Conservation (phyloP, 768 basidiomycete genomes). For the Mycena vitilis region DNA sequence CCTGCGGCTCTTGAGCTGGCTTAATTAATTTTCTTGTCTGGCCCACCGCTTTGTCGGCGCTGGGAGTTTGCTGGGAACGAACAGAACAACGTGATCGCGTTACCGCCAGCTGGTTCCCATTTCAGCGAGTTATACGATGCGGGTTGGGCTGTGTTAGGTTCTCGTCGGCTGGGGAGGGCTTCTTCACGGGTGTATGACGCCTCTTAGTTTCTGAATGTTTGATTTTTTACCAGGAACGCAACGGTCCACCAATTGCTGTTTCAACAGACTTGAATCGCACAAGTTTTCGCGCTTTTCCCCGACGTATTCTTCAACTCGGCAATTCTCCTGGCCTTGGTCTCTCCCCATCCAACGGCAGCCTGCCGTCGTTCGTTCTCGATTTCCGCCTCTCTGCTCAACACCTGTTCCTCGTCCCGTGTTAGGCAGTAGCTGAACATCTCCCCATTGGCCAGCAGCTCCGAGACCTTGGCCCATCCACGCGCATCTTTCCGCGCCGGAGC, state of each 20-base stretch:
- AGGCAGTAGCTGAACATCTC: constrained; percentile 25
- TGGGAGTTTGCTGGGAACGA: too few relatives aligned
- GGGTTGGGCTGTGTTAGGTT: too few relatives aligned
- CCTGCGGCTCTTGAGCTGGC: too few relatives aligned
- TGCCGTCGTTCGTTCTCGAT: constrained; percentile 3
- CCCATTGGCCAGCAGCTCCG: constrained; percentile 9
- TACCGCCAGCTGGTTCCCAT: too few relatives aligned
- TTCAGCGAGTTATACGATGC: too few relatives aligned
- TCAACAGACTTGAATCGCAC: background rate
- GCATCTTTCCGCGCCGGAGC: constrained; percentile 18
- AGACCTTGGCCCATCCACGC: constrained; percentile 23
- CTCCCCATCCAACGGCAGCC: background rate
- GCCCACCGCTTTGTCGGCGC: too few relatives aligned
- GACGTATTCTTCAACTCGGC: constrained; percentile 1
- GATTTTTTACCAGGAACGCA: too few relatives aligned
- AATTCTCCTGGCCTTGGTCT: constrained; percentile 11
- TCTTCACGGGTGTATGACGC: too few relatives aligned
- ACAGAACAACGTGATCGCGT: too few relatives aligned
- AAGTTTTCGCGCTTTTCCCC: background rate
- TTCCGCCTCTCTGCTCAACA: constrained; percentile 7
- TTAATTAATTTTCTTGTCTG: too few relatives aligned
- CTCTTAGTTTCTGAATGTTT: too few relatives aligned
- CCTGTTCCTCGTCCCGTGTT: constrained; percentile 12
- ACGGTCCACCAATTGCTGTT: background rate
- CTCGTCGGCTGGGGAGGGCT: too few relatives aligned